Base-by-base conservation (phyloP, 257 asterid species). In the Fraxinus americana region DNA sequence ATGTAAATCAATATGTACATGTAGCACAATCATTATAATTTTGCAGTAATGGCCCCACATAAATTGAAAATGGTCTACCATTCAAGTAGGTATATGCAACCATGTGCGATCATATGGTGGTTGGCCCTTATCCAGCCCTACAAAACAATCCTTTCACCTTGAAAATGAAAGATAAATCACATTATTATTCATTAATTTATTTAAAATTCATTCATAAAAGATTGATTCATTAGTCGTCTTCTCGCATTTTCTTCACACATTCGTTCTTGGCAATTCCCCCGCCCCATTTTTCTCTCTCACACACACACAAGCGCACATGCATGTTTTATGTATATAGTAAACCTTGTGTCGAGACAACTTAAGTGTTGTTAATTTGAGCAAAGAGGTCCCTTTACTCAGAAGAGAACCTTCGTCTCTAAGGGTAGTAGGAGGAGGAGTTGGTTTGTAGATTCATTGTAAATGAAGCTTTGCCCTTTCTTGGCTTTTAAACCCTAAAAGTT, bases 81-180 rank as follows among this genome's bases (percentile, higher is more conserved):
- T 70, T 76, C 87, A 87, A 87, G 88, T 86, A 2, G 69, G 88
- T 79, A 79, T 12, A 85, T 82, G 92, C 80, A 88, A 85, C 87
- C 98, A 93, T 93, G 97, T 93, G 98, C 96, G 77, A 86, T 85
- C 96, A 93, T 93, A 91, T 88, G 98, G 97, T 88, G 79, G 96
- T 91, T 91, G 94, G 87, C 85, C 81, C 79, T 89, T 82, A 52
- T 85, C 89, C 78, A 23, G 76, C 77, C 97, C 97, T 94, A 91
- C 97, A 68, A 19, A 76, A 34, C 83, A 45, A 84, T 78, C 78
- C 81, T 85, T 81, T 83, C 86, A 73, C 73, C 83, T 83, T 73
- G 88, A 89, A 74, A 86, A 72, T 59, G 88, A 87, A 84, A 89
- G 82, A 79, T 80, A 38, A 38, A 38, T 1, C 43, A 10, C 38